Evolutionary conservation across 2,329 filamentous ascomycete genomes (phyloP).

Genomic region (Teratosphaeriaceae sp.): DNA sequence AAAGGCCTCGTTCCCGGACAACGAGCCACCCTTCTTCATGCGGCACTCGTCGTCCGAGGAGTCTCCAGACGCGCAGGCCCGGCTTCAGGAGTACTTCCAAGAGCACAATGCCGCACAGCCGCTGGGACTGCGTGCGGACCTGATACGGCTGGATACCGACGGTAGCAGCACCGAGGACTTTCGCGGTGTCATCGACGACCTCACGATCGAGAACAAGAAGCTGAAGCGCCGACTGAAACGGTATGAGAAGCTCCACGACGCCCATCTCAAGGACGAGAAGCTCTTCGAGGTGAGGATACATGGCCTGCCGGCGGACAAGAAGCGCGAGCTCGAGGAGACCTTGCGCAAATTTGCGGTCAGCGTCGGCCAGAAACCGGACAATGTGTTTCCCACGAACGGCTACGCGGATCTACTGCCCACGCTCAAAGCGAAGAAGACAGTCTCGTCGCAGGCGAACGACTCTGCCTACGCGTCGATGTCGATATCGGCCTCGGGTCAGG

Average conservation of each 20-base stretch:
- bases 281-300: constrained; percentile 79
- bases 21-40: constrained; percentile 38
- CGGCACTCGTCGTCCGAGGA: constrained; percentile 34
- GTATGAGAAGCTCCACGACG: constrained; percentile 60
- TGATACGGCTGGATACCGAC: constrained; percentile 38
- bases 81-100: constrained; percentile 9
- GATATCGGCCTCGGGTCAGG: constrained; percentile 38
- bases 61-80: constrained; percentile 29
- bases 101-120: constrained; percentile 12
- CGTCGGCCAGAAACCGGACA: constrained; percentile 45
- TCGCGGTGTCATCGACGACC: constrained; percentile 76
- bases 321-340: constrained; percentile 66
- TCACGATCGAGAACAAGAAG: constrained; percentile 77
- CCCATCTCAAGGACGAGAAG: constrained; percentile 65
- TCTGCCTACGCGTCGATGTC: constrained; percentile 59
- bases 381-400: constrained; percentile 16
- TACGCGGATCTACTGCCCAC: constrained; percentile 34
- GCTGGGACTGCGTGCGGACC: constrained; percentile 23
- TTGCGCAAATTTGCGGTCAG: constrained; percentile 63
- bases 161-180: constrained; percentile 66
- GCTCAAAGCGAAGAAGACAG: constrained; percentile 50
- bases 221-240: constrained; percentile 66
- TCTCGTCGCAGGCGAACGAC: constrained; percentile 54
- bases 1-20: constrained; percentile 35
- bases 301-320: constrained; percentile 63